These are phyloP conservation scores for Liriodendron chinense DNA, from an alignment of 164 flowering plant genomes.

Conservation along the genomic window DNA sequence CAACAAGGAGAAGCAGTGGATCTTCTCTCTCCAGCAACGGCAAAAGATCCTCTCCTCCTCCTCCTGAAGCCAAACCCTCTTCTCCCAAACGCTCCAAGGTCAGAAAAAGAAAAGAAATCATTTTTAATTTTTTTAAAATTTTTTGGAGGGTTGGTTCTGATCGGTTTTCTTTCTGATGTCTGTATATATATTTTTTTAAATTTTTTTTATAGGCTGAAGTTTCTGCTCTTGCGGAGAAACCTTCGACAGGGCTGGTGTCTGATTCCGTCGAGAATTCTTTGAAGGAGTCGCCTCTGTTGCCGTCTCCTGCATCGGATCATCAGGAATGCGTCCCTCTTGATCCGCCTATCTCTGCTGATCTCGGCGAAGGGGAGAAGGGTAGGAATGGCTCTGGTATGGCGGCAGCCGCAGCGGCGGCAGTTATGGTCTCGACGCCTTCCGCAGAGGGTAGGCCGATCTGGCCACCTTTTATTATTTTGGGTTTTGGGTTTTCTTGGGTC, in stretches of 20 bases:
- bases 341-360: slow-evolving; percentile 24
- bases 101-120: not conserved
- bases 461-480: not conserved
- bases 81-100: slow-evolving; percentile 88
- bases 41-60: slow-evolving; percentile 49
- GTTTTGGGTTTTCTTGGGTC: not conserved
- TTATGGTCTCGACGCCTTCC: slow-evolving; percentile 31
- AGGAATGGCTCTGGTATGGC: slow-evolving; percentile 17
- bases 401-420: slow-evolving; percentile 12
- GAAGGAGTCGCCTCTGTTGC: slow-evolving; percentile 33
- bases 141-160: slow-evolving; percentile 1
- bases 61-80: slow-evolving; percentile 44
- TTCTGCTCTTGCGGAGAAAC: slow-evolving; percentile 41
- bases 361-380: slow-evolving; percentile 13
- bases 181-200: not conserved
- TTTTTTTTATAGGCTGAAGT: slow-evolving; percentile 39
- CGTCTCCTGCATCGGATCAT: slow-evolving; percentile 40
- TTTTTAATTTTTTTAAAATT: not conserved
- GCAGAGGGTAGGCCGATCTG: slow-evolving; percentile 37
- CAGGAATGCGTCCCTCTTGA: slow-evolving; percentile 39
- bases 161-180: not conserved
- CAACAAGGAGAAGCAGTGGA: slow-evolving; percentile 77
- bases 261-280: slow-evolving; percentile 36
- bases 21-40: slow-evolving; percentile 53
- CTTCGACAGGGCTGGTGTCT: slow-evolving; percentile 23